Percentiles rank a stretch among this genome's conserved stretches.
phyloP scores from a whole-genome alignment of 305 asterid genomes.

The Striga hermonthica region DNA sequence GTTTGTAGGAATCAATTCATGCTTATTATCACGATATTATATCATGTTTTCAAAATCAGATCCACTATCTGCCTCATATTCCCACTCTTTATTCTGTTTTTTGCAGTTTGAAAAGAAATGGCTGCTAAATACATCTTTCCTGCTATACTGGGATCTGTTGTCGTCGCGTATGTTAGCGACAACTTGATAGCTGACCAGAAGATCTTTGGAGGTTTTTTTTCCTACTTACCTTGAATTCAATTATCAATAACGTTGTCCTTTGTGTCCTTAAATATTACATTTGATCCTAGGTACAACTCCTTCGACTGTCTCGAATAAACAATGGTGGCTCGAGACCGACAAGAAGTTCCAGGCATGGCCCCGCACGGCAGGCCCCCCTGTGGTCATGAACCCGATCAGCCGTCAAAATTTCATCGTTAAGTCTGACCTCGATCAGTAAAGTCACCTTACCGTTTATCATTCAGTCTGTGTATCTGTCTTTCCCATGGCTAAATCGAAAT shows the following conservation, averaged over 20 bases:
- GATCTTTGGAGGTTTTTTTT: slow-evolving; percentile 62
- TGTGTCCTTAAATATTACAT: not conserved
- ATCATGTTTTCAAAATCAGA: too few species aligned
- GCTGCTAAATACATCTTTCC: slow-evolving; percentile 43
- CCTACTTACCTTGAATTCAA: slow-evolving; percentile 13
- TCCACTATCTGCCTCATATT: too few species aligned
- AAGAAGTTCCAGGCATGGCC: slow-evolving; percentile 97
- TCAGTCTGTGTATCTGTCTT: not conserved
- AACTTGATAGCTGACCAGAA: slow-evolving; percentile 50
- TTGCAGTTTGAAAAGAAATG: slow-evolving; percentile 48
- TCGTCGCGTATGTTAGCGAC: slow-evolving; percentile 55
- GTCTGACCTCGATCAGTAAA: slow-evolving; percentile 48
- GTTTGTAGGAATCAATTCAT: too few species aligned
- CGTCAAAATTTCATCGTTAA: slow-evolving; percentile 75
- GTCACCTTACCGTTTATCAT: not conserved
- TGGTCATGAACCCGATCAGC: slow-evolving; percentile 93
- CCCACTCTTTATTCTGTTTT: not conserved
- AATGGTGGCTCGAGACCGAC: slow-evolving; percentile 81
- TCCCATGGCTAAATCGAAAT: too few species aligned
- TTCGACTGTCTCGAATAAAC: slow-evolving; percentile 50
- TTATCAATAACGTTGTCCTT: not conserved
- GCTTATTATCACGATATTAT: too few species aligned
- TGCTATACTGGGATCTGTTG: slow-evolving; percentile 46
- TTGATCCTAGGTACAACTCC: slow-evolving; percentile 64
- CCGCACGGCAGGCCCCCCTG: slow-evolving; percentile 96